These are phyloP conservation scores for Colletotrichum orbiculare DNA, from an alignment of 2,329 filamentous ascomycete species.

Conservation along the genomic window DNA sequence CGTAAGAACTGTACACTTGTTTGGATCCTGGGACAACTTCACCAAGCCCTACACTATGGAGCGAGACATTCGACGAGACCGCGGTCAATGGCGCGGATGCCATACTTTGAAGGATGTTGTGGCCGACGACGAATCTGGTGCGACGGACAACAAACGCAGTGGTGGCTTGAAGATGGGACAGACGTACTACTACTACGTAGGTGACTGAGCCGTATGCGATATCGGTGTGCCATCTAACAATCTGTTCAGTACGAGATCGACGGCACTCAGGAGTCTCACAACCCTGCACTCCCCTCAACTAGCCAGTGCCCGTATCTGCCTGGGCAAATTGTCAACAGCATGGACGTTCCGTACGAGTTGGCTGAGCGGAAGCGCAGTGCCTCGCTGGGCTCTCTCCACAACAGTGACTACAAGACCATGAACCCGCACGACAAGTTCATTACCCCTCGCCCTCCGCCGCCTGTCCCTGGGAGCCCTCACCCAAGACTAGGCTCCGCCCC, in stretches of 20 bases:
- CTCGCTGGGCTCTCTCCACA: conserved; percentile 70
- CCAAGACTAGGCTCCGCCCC: conserved; percentile 47
- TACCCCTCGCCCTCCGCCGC: conserved; percentile 66
- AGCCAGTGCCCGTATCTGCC: conserved; percentile 86
- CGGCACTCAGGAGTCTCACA: conserved; percentile 79
- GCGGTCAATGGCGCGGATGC: conserved; percentile 86
- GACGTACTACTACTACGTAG: conserved; percentile 95
- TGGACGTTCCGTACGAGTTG: conserved; percentile 82
- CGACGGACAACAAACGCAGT: conserved; percentile 66
- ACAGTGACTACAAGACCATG: conserved; percentile 76
- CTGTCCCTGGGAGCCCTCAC: conserved; percentile 54
- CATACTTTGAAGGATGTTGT: conserved; percentile 88
- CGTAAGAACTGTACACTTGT: conserved; percentile 78
- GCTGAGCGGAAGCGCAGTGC: conserved; percentile 69
- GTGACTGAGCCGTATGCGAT: conserved; percentile 46
- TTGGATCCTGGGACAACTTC: conserved; percentile 98
- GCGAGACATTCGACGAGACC: conserved; percentile 78
- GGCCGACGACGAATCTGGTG: conserved; percentile 75
- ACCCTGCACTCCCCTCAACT: conserved; percentile 78
- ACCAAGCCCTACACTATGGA: conserved; percentile 81
- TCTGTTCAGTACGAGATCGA: conserved; percentile 80
- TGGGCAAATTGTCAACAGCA: conserved; percentile 86
- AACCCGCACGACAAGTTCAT: conserved; percentile 81
- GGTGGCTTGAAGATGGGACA: conserved; percentile 92
- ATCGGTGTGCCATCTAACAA: conserved; percentile 13